phyloP scores from a whole-genome alignment of 345 rosid genomes.

The Gossypium stocksii region DNA sequence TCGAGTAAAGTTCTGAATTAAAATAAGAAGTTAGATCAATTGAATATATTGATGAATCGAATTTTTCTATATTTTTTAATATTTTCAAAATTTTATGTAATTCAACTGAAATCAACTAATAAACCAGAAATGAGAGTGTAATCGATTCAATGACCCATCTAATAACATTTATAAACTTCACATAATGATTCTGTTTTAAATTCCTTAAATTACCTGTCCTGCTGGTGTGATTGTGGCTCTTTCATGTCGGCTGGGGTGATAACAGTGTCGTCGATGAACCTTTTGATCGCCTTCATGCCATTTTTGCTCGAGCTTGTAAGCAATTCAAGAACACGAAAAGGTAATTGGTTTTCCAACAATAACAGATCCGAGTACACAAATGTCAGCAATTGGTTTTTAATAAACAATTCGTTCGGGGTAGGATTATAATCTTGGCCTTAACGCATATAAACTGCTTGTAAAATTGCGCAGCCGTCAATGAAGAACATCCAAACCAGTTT shows the following conservation, averaged over 20 bases:
- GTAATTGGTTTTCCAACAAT: slow-evolving; percentile 24
- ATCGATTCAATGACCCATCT: no score
- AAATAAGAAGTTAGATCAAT: no score
- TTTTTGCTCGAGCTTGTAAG: not conserved
- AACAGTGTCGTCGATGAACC: not conserved
- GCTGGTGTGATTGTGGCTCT: not conserved
- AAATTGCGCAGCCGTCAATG: slow-evolving; percentile 21
- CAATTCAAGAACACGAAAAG: slow-evolving; percentile 16
- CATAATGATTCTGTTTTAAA: no score
- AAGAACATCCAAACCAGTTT: slow-evolving; percentile 22
- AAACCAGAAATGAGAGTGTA: no score
- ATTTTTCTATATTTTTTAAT: no score
- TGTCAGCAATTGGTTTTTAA: not conserved
- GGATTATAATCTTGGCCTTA: no score
- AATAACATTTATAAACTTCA: no score
- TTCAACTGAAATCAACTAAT: no score
- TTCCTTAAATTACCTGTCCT: not conserved
- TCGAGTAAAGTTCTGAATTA: no score
- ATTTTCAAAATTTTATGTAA: no score
- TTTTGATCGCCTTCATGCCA: not conserved
- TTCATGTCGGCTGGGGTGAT: not conserved
- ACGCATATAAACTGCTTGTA: slow-evolving; percentile 1
- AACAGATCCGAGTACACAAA: slow-evolving; percentile 16
- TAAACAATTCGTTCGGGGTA: not conserved
- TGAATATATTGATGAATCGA: no score